These are phyloP conservation scores for Periconia sp. DNA, from an alignment of 2,329 filamentous ascomycete genomes.

Conservation along the genomic window DNA sequence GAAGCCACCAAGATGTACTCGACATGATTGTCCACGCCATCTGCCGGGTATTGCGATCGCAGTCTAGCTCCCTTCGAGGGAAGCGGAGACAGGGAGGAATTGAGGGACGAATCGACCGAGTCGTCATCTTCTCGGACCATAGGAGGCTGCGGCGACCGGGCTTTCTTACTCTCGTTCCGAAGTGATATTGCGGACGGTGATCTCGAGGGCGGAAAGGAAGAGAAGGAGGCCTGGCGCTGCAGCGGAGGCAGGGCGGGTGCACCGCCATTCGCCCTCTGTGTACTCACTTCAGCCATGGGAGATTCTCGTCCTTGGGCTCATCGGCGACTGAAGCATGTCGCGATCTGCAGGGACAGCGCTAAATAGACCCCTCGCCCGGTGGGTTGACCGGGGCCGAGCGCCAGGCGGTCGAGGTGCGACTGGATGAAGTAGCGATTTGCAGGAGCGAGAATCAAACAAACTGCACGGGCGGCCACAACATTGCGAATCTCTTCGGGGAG, in stretches of 20 bases:
- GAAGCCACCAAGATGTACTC: conserved; percentile 98
- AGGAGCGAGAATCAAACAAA: too few species aligned
- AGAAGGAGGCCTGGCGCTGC: conserved; percentile 51
- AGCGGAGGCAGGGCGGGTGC: conserved; percentile 26
- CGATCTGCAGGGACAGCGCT: conserved; percentile 24
- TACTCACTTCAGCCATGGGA: conserved; percentile 42
- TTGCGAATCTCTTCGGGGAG: too few species aligned
- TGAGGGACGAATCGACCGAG: conserved; percentile 33
- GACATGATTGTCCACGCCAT: conserved; percentile 80
- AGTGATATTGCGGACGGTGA: conserved; percentile 45
- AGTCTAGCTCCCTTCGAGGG: conserved; percentile 27
- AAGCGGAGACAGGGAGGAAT: conserved; percentile 32
- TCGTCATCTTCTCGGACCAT: conserved; percentile 41
- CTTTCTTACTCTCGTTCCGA: conserved; percentile 39
- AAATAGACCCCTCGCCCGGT: conserved; percentile 24
- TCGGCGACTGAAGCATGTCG: conserved; percentile 16
- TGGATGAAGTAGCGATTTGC: too few species aligned
- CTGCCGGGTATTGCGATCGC: conserved; percentile 56
- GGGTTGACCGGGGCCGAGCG: conserved; percentile 20
- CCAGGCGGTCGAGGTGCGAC: background rate
- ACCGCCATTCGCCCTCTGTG: conserved; percentile 29
- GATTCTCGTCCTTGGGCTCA: too few species aligned
- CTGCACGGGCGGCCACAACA: too few species aligned
- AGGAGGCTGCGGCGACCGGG: conserved; percentile 44
- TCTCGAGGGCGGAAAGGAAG: conserved; percentile 49